These are phyloP conservation scores for Wickerhamomyces pijperi DNA, from an alignment of 805 yeast genomes.

Conservation along the genomic window DNA sequence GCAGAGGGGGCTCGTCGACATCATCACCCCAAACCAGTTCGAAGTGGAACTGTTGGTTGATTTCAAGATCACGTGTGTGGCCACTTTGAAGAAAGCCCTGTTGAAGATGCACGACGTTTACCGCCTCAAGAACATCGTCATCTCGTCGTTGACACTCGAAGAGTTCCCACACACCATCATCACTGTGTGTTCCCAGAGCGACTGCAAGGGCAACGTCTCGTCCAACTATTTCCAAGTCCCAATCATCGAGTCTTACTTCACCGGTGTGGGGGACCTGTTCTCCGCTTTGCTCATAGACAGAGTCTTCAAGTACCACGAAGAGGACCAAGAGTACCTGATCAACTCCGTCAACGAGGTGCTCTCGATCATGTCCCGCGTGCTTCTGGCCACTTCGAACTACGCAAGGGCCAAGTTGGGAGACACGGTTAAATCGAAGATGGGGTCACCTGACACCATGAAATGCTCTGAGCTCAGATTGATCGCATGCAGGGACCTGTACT, in stretches of 20 bases:
- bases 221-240: conserved; percentile 36
- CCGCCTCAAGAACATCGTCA: conserved; percentile 48
- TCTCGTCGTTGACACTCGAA: conserved; percentile 41
- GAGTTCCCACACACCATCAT: conserved; percentile 7
- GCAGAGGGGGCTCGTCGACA: conserved; percentile 38
- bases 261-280: conserved; percentile 92
- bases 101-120: conserved; percentile 33
- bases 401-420: conserved; percentile 27
- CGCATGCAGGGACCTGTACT: conserved; percentile 36
- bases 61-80: conserved; percentile 28
- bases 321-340: conserved; percentile 9
- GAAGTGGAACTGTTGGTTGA: conserved; percentile 69
- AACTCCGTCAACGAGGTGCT: conserved; percentile 42
- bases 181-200: conserved; percentile 11
- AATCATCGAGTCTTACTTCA: conserved; percentile 67
- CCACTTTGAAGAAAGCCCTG: conserved; percentile 35
- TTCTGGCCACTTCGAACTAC: conserved; percentile 33
- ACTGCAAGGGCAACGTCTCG: conserved; percentile 3
- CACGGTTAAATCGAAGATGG: conserved; percentile 37
- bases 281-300: conserved; percentile 70
- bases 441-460: conserved; percentile 50
- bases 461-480: conserved; percentile 63
- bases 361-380: conserved; percentile 41
- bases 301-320: conserved; percentile 17
- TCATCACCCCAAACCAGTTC: conserved; percentile 85